Base-by-base conservation (phyloP, 2,329 filamentous ascomycete species). In the Beauveria pseudobassiana region DNA sequence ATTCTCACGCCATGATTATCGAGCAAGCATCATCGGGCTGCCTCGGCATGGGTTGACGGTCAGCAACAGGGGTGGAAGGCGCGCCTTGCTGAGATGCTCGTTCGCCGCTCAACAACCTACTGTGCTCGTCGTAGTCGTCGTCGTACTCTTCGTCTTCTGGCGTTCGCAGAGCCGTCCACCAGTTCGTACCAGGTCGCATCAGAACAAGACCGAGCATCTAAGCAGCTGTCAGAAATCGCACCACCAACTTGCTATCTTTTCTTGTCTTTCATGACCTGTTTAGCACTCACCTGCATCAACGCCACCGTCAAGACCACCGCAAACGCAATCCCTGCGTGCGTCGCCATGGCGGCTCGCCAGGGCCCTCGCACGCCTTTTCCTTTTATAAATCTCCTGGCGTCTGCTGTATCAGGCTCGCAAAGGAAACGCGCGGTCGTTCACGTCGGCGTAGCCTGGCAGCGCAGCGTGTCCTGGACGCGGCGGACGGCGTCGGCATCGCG, bases 371-470 rank as follows among this genome's bases (percentile, higher is more conserved):
- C 0, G 80, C 70, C 16, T 62, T 68, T 68, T 70, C 34, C 83
- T 75, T 0, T 76, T 75, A 65, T 78, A 85, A 5, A 77, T 71
- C 51, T 75, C 69, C 5, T 73, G 65, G 67, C 55, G 56, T 67
- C 65, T 59, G 56, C 57, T 38, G 10, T 8, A 60, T 60, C 12
- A 58, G 34, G 1, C 59, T 64, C 0, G 77, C 76, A 63, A 88
- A 89, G 0, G 88, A 76, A 81, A 90, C 0, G 82, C 81, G 65
- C 81, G 82, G 67, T 91, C 87, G 34, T 69, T 72, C 30, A 83
- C 69, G 5, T 76, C 80, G 61, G 78, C 78, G 40, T 89, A 76
- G 0, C 88, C 88, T n/a, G n/a, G 66, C 88, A 91, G 74, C 88
- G 69, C 38, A 89, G 80, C 0, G 79, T 71, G 68, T 91, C 85